Conservation (phyloP, 2,329 filamentous ascomycete genomes). For the Macrophomina tecta region DNA sequence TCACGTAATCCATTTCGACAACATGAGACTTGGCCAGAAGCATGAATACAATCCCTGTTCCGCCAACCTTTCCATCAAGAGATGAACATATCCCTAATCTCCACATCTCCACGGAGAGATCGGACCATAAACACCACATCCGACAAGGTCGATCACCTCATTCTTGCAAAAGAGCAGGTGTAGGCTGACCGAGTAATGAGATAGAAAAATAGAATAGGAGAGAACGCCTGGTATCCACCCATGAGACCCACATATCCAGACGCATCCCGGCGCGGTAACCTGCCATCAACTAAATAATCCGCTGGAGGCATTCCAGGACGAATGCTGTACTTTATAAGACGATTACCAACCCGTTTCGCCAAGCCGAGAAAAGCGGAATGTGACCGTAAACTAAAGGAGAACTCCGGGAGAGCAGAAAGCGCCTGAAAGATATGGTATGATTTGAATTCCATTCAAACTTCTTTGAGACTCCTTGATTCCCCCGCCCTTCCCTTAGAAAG, state of each 20-base stretch:
- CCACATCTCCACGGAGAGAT: no score
- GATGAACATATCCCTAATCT: no score
- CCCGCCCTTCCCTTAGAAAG: background rate
- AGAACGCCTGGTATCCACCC: conserved; percentile 17
- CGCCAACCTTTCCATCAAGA: no score
- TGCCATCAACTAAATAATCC: background rate
- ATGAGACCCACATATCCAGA: background rate
- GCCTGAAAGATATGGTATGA: conserved; percentile 5
- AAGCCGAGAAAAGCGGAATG: background rate
- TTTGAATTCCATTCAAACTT: conserved; percentile 20
- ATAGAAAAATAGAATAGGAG: background rate
- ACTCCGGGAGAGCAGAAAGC: background rate
- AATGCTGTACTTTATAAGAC: background rate
- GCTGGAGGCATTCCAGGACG: background rate
- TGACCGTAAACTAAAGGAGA: background rate
- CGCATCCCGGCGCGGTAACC: background rate
- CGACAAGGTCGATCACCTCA: no score
- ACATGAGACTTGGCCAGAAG: no score
- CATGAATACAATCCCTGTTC: no score
- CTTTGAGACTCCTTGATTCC: conserved; percentile 8
- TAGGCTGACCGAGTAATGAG: background rate
- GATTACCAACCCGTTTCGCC: background rate
- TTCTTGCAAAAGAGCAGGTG: no score
- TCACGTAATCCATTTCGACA: no score
- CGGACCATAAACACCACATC: no score